phyloP scores from a whole-genome alignment of 108 stramenopile genomes.

The Skeletonema marinoi region DNA sequence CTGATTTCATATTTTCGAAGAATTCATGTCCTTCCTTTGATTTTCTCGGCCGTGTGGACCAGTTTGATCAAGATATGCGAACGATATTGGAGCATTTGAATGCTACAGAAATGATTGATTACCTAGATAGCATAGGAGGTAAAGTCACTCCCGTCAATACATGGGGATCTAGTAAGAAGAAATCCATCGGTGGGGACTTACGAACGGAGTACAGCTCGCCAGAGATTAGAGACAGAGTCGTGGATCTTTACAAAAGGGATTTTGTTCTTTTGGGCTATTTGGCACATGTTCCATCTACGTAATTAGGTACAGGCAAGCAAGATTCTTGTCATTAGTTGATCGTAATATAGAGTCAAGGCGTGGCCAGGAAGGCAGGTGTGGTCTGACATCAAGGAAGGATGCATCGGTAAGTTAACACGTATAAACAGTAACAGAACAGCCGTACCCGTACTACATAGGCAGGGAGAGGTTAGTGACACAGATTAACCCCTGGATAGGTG shows the following conservation, averaged over 20 bases:
- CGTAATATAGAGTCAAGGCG: no score
- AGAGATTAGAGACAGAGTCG: slow-evolving; percentile 27
- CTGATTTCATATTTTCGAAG: not conserved
- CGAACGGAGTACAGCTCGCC: slow-evolving; percentile 15
- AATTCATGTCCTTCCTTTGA: slow-evolving; percentile 40
- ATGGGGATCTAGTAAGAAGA: slow-evolving; percentile 35
- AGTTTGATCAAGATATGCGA: slow-evolving; percentile 42
- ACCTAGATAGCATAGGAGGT: slow-evolving; percentile 26
- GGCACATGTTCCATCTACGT: no score
- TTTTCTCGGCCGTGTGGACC: slow-evolving; percentile 40
- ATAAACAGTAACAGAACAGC: no score
- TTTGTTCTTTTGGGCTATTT: slow-evolving; percentile 37
- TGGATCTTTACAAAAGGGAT: slow-evolving; percentile 17
- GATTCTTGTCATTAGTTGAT: no score
- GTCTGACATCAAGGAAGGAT: no score
- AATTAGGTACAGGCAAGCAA: no score
- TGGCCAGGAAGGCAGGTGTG: no score
- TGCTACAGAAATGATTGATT: slow-evolving; percentile 26
- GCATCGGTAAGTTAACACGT: no score
- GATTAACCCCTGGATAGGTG: no score
- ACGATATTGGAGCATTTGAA: slow-evolving; percentile 35
- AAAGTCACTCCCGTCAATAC: slow-evolving; percentile 25
- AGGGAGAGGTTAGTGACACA: no score
- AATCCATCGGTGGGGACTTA: slow-evolving; percentile 24
- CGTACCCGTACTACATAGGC: no score